These are phyloP conservation scores for Pouteria campechiana DNA, from an alignment of 179 eudicot species.

Conservation along the genomic window DNA sequence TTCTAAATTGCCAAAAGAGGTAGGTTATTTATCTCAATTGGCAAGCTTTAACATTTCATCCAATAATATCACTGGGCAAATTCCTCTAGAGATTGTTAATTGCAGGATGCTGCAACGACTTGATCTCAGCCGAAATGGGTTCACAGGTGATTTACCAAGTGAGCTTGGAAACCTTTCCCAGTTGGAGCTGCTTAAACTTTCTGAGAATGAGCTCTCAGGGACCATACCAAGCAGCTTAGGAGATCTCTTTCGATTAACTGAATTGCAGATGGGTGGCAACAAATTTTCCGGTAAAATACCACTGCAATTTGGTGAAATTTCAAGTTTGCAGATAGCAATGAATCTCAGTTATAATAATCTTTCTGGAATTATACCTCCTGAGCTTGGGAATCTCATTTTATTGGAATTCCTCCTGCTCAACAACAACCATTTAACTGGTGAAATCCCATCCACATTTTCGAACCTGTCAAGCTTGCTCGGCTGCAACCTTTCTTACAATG, in stretches of 20 bases:
- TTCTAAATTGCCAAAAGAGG: slow-evolving; percentile 18
- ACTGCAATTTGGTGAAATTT: slow-evolving; percentile 15
- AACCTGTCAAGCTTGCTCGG: slow-evolving; percentile 21
- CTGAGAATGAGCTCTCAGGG: slow-evolving; percentile 30
- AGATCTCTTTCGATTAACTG: slow-evolving; percentile 20
- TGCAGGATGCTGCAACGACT: slow-evolving; percentile 27
- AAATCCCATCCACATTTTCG: slow-evolving; percentile 23
- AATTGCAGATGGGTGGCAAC: slow-evolving; percentile 39
- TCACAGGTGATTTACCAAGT: slow-evolving; percentile 17
- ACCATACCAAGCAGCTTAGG: slow-evolving; percentile 23
- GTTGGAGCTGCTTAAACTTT: slow-evolving; percentile 27
- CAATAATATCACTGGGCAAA: slow-evolving; percentile 15
- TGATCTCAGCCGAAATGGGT: slow-evolving; percentile 22
- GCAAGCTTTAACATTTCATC: slow-evolving; percentile 32
- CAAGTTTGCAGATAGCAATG: slow-evolving; percentile 31
- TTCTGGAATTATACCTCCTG: slow-evolving; percentile 23
- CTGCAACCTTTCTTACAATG: slow-evolving; percentile 29
- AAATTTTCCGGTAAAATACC: slow-evolving; percentile 28
- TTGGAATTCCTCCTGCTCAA: slow-evolving; percentile 23
- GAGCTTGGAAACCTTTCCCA: slow-evolving; percentile 19
- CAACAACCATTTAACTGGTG: slow-evolving; percentile 26
- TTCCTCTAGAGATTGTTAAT: slow-evolving; percentile 19
- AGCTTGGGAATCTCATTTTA: slow-evolving; percentile 29
- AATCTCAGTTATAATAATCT: slow-evolving; percentile 28
- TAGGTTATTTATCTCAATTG: slow-evolving; percentile 20